Base-by-base conservation (phyloP, 192 early-diverging fungal genomes). In the Coemansia sp. region DNA sequence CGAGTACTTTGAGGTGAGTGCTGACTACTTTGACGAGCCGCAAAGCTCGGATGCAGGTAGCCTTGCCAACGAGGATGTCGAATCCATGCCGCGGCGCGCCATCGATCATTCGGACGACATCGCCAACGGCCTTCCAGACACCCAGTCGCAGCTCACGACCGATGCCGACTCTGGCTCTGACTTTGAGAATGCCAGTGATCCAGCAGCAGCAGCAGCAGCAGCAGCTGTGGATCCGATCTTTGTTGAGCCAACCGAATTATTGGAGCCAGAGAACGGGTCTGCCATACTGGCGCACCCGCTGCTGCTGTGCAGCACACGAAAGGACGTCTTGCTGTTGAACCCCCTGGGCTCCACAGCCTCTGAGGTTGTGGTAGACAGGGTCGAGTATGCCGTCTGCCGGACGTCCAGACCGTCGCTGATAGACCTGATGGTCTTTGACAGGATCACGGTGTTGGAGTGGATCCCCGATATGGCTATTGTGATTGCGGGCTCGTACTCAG, bases 391-490 rank as follows among this genome's bases (percentile, higher is more conserved):
- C 3, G 59, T 64, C 30, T 52, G 56, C 28, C 61, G 77, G 28
- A 48, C 61, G 8, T 30, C 34, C 1, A 49, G 48, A 57, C 72
- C 71, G 16, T 29, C 58, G 7, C 51, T 57, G 3, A 16, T 22
- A 17, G 71, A 71, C 20, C 38, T 58, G 22, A 18, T 55, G 38
- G 2, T 61, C 22, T 80, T 80, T 61, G 77, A 80, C 69, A 57
- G 77, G 14, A 54, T 80, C n/a, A 38, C 77, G 1, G 74, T 80
- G 54, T 66, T 80, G 18, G 77, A 74, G 20, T 80, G 77, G 77
- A 56, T 75, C 30, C 77, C 77, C 14, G 72, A 80, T 14, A 63
- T 80, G 20, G 61, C 50, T 30, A 50, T 80, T 56, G 77, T 38
- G 7, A 29, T 75, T 14, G 68, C 48, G 7, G 77, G 72, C 10